phyloP scores from a whole-genome alignment of 73 alveolate genomes.

The Breviolum minutum region DNA sequence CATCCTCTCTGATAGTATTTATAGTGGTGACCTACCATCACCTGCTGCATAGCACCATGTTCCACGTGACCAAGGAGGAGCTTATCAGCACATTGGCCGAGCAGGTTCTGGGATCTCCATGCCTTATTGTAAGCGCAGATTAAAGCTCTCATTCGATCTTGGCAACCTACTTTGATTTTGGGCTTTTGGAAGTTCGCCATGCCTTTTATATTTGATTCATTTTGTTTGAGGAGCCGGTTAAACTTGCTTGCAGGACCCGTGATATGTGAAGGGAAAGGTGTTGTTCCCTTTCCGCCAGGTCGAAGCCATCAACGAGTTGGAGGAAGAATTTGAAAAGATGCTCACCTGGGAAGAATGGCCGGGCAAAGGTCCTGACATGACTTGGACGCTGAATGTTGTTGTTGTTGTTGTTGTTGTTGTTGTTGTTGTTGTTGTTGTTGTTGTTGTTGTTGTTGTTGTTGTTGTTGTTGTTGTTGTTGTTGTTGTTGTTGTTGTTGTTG shows the following conservation, averaged over 20 bases:
- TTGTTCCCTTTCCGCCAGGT: neutral
- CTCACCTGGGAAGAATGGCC: neutral
- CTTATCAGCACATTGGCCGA: conserved; percentile 62
- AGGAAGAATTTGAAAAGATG: conserved; percentile 66
- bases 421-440: too few species aligned
- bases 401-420: too few species aligned
- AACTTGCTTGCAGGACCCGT: neutral
- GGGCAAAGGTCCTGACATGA: neutral
- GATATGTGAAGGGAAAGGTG: neutral
- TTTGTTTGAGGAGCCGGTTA: neutral
- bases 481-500: too few species aligned
- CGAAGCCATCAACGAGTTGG: conserved; percentile 67
- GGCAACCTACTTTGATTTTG: too few species aligned
- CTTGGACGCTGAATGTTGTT: too few species aligned
- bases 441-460: too few species aligned
- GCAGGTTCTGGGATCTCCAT: conserved; percentile 9
- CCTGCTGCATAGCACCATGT: too few species aligned
- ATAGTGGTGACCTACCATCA: too few species aligned
- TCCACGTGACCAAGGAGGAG: conserved; percentile 7
- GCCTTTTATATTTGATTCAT: too few species aligned
- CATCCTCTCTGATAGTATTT: too few species aligned
- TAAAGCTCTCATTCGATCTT: neutral
- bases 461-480: too few species aligned
- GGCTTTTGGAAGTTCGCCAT: neutral
- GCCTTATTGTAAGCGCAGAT: neutral